A percentile compares a stretch with the other conserved stretches of the same genome.
Evolutionary conservation across 208 protist genomes (phyloP).

Genomic region (Naegleria gruberi): DNA sequence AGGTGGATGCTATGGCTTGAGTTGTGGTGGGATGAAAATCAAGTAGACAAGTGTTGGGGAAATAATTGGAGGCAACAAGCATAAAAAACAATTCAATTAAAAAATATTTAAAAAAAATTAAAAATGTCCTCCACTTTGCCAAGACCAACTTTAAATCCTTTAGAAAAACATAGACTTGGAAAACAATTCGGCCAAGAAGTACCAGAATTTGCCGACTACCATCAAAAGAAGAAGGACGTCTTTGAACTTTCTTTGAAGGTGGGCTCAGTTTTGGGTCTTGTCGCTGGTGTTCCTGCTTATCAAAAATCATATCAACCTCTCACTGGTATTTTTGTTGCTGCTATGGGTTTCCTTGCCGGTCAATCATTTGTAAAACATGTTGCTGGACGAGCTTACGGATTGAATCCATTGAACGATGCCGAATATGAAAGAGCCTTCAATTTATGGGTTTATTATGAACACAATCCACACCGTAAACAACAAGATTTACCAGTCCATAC

Average conservation of each 20-base stretch:
- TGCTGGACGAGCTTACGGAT: not conserved
- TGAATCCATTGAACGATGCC: not conserved
- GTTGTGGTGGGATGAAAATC: too few species aligned
- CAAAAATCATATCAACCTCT: not conserved
- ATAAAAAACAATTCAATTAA: too few species aligned
- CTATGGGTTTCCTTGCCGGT: not conserved
- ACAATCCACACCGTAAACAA: not conserved
- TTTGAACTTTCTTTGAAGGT: not conserved
- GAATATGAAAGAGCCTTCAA: constrained; percentile 1
- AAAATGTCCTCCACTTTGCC: not conserved
- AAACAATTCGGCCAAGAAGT: not conserved
- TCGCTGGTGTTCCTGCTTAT: not conserved
- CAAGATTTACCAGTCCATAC: not conserved
- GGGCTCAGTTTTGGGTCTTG: not conserved
- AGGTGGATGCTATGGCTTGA: too few species aligned
- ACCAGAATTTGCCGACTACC: not conserved
- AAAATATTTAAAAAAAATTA: too few species aligned
- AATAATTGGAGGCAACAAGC: too few species aligned
- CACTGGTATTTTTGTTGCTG: not conserved
- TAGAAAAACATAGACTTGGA: not conserved
- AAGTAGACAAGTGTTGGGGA: too few species aligned
- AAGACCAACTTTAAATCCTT: not conserved
- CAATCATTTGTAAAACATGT: not conserved
- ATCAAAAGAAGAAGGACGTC: not conserved
- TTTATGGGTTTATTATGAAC: not conserved